A percentile compares a stretch with the other conserved stretches of the same genome.
Evolutionary conservation across 139 green algal species (phyloP).

Genomic region (Chlamydomonas sp.): DNA sequence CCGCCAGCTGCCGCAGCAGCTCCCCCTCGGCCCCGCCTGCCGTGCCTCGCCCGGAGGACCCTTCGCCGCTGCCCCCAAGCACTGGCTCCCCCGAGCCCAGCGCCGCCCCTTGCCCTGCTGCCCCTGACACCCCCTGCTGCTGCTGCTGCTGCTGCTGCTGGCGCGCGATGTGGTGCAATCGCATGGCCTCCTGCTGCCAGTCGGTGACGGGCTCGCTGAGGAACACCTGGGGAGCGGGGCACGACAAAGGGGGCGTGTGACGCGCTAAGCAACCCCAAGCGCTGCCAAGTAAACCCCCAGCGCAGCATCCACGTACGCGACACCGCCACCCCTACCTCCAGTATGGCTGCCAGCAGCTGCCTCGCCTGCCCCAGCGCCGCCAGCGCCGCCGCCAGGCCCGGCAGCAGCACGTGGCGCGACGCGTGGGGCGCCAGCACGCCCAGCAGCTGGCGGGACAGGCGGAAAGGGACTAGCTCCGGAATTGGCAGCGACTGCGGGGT

Average conservation of each 20-base stretch:
- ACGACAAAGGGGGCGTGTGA: not conserved
- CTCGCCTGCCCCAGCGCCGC: constrained; percentile 27
- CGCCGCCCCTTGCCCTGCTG: not conserved
- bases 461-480: constrained; percentile 81
- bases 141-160: not conserved
- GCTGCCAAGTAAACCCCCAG: not conserved
- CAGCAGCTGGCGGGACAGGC: constrained; percentile 71
- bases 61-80: not conserved
- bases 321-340: constrained; percentile 8
- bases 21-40: no score
- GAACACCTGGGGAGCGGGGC: constrained; percentile 51
- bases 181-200: constrained; percentile 70
- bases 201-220: constrained; percentile 76
- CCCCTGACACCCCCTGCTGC: constrained; percentile 16
- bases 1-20: no score
- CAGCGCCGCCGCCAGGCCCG: constrained; percentile 54
- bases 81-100: no score
- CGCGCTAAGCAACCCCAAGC: no score
- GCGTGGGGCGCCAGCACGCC: constrained; percentile 65
- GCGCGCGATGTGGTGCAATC: constrained; percentile 12
- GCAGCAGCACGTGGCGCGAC: constrained; percentile 48
- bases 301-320: not conserved
- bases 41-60: not conserved
- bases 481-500: constrained; percentile 62
- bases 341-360: constrained; percentile 46